Evolutionary conservation across 257 asterid genomes (phyloP).

Genomic region (Echites panduratus): DNA sequence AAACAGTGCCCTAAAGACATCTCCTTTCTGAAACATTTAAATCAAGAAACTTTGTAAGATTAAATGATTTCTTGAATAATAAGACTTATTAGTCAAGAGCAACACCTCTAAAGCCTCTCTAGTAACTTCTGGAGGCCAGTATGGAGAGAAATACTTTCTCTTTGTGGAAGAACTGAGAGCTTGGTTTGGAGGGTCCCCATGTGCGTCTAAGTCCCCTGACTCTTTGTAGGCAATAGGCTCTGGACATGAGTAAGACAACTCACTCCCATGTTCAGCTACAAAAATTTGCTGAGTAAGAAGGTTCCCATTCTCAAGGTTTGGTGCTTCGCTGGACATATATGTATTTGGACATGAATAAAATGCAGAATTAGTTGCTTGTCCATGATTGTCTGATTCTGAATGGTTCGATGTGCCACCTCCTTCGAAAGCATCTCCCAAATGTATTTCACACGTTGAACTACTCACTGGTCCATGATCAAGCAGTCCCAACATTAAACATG

Average conservation of each 20-base stretch:
- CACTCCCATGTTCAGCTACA: conserved; percentile 15
- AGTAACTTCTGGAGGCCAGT: conserved; percentile 29
- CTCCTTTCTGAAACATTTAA: conserved; percentile 51
- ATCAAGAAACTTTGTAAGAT: not conserved
- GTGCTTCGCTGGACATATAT: conserved; percentile 14
- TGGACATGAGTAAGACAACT: conserved; percentile 20
- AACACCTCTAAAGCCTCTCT: conserved; percentile 31
- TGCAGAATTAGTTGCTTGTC: conserved; percentile 13
- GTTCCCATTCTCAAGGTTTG: conserved; percentile 10
- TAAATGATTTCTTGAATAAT: not conserved
- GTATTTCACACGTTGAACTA: conserved; percentile 14
- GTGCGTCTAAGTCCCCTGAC: not conserved
- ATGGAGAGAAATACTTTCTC: conserved; percentile 27
- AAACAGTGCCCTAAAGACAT: conserved; percentile 55
- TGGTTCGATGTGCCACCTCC: conserved; percentile 8
- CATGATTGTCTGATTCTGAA: conserved; percentile 13
- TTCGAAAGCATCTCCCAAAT: conserved; percentile 15
- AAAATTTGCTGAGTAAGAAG: conserved; percentile 22
- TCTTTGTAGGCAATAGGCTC: conserved; percentile 10
- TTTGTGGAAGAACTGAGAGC: conserved; percentile 8
- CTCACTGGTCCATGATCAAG: conserved; percentile 14
- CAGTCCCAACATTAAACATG: not conserved
- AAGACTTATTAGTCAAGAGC: not conserved
- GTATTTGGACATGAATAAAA: conserved; percentile 18
- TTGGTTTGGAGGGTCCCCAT: not conserved